These are phyloP conservation scores for Lophiotrema nucula DNA, from an alignment of 495 filamentous ascomycete species.

Conservation along the genomic window DNA sequence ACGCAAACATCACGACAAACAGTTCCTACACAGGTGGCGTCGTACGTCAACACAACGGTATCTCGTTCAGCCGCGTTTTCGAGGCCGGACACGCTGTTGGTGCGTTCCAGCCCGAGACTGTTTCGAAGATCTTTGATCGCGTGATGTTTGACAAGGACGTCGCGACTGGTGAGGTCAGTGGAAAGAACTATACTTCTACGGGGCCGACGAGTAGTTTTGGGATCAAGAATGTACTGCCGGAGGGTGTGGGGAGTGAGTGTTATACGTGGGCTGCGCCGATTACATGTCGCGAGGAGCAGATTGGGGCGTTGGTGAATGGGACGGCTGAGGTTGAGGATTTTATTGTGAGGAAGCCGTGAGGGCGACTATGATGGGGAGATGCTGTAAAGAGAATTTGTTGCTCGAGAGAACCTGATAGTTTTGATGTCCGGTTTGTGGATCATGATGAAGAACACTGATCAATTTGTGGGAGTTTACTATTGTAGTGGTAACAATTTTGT, in stretches of 20 bases:
- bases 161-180: constrained; percentile 32
- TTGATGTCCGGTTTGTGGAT: too few relatives aligned
- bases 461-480: too few relatives aligned
- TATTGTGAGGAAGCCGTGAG: too few relatives aligned
- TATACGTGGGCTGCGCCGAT: constrained; percentile 20
- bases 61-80: constrained; percentile 38
- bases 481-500: too few relatives aligned
- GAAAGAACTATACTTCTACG: constrained; percentile 14
- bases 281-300: constrained; percentile 30
- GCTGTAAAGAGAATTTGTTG: too few relatives aligned
- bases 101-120: constrained; percentile 38
- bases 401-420: too few relatives aligned
- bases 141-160: constrained; percentile 39
- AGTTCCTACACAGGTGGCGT: constrained; percentile 28
- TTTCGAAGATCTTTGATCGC: constrained; percentile 40
- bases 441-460: too few relatives aligned
- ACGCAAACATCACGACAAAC: constrained; percentile 30
- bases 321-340: constrained; percentile 30
- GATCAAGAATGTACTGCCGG: constrained; percentile 32
- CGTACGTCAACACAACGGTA: constrained; percentile 34
- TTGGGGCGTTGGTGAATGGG: constrained; percentile 28
- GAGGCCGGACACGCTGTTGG: constrained; percentile 15
- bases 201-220: constrained; percentile 28
- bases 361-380: too few relatives aligned
- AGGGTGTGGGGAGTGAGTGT: constrained; percentile 14